Conservation (phyloP, 495 filamentous ascomycete genomes). For the Rhypophila decipiens region DNA sequence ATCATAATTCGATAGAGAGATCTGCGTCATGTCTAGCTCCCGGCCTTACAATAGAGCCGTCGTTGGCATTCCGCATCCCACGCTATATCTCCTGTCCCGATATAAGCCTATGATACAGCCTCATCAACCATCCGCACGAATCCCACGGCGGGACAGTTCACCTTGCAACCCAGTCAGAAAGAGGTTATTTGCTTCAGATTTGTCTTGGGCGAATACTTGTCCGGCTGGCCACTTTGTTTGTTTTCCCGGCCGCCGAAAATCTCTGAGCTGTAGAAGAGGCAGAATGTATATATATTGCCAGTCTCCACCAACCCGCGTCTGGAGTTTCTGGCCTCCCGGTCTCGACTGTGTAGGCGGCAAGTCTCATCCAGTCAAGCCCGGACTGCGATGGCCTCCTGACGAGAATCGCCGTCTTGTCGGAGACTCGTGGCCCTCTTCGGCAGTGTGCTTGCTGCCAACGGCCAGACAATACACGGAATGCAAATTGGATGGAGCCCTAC, state of each 20-base stretch:
- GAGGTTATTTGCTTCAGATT: constrained; percentile 5
- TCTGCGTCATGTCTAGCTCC: neutral
- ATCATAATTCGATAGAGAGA: too few species aligned
- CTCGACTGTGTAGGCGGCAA: constrained; percentile 6
- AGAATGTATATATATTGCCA: constrained; percentile 22
- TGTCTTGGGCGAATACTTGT: constrained; percentile 10
- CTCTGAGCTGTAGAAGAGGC: constrained; percentile 14
- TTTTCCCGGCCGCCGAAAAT: constrained; percentile 9
- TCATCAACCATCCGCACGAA: constrained; percentile 16
- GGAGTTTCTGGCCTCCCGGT: neutral
- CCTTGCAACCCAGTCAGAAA: constrained; percentile 14
- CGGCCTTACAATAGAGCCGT: neutral
- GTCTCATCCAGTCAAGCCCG: neutral
- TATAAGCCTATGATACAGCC: constrained; percentile 19
- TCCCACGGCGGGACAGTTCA: constrained; percentile 16
- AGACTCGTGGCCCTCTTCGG: neutral
- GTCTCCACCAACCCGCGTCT: constrained; percentile 16
- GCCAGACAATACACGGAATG: constrained; percentile 2
- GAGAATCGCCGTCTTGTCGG: constrained; percentile 16
- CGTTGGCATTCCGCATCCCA: constrained; percentile 16
- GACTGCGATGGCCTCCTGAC: constrained; percentile 10
- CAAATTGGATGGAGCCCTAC: constrained; percentile 8
- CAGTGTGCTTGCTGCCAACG: neutral
- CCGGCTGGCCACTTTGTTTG: constrained; percentile 12
- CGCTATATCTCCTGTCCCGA: constrained; percentile 14